phyloP scores from a whole-genome alignment of 192 early-diverging fungal species.

The Dispira parvispora region DNA sequence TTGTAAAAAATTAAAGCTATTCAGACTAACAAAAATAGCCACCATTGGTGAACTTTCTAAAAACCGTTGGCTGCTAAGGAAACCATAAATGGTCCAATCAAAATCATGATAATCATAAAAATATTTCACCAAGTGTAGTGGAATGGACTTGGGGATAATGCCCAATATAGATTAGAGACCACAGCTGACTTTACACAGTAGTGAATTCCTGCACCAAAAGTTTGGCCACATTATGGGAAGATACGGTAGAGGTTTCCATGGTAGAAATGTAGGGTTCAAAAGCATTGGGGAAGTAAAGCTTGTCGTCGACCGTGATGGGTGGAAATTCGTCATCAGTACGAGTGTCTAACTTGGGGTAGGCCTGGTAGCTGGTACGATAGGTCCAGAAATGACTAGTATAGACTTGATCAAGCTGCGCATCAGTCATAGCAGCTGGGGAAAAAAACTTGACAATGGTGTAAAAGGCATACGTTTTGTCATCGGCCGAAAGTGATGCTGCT shows the following conservation, averaged over 20 bases:
- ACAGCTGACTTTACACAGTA: too few relatives aligned
- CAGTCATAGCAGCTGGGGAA: conserved; percentile 20
- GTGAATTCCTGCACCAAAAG: conserved; percentile 16
- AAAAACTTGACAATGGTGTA: conserved; percentile 43
- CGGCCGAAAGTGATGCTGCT: too few relatives aligned
- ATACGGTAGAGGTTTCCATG: conserved; percentile 48
- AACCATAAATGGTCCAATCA: too few relatives aligned
- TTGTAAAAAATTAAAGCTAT: too few relatives aligned
- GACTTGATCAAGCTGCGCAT: conserved; percentile 25
- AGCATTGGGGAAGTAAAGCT: conserved; percentile 26
- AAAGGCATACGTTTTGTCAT: conserved; percentile 13
- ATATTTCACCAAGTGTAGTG: too few relatives aligned
- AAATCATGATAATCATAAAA: too few relatives aligned
- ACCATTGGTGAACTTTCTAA: too few relatives aligned
- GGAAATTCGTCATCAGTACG: conserved; percentile 4
- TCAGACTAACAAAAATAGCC: too few relatives aligned
- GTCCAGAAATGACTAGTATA: conserved; percentile 30
- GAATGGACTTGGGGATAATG: too few relatives aligned
- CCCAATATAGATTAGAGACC: too few relatives aligned
- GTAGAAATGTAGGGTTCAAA: conserved; percentile 45
- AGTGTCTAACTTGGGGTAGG: conserved; percentile 35
- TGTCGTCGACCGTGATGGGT: background rate
- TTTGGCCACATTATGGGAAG: conserved; percentile 34
- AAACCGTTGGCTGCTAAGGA: too few relatives aligned
- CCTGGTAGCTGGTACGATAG: conserved; percentile 35